These are phyloP conservation scores for Calonectria hongkongensis DNA, from an alignment of 2,329 filamentous ascomycete species.

Conservation along the genomic window DNA sequence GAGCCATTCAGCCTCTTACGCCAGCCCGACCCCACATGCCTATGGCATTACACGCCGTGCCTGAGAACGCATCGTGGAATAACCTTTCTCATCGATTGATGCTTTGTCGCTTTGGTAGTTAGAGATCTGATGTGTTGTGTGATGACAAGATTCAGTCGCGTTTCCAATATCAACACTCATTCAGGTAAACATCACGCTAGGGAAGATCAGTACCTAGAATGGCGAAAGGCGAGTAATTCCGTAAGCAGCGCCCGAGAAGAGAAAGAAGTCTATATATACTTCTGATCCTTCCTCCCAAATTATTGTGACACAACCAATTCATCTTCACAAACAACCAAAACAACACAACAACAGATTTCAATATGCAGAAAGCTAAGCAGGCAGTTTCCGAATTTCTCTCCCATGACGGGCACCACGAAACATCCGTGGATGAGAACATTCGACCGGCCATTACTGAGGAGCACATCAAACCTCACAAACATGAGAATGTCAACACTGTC, in stretches of 20 bases:
- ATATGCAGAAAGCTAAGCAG: slow-evolving; percentile 79
- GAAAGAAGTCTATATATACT: background rate
- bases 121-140: background rate
- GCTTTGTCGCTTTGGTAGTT: background rate
- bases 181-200: background rate
- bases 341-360: slow-evolving; percentile 10
- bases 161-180: too few species aligned
- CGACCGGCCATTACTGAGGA: slow-evolving; percentile 77
- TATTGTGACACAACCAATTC: too few species aligned
- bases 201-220: background rate
- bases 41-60: background rate
- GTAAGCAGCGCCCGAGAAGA: background rate
- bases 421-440: slow-evolving; percentile 81
- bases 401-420: slow-evolving; percentile 79
- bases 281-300: background rate
- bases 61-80: background rate
- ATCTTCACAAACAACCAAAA: too few species aligned
- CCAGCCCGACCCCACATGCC: background rate
- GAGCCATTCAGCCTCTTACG: slow-evolving; percentile 18
- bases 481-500: slow-evolving; percentile 77
- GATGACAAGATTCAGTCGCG: background rate
- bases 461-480: slow-evolving; percentile 74
- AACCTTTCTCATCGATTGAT: background rate
- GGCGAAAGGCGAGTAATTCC: background rate
- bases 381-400: slow-evolving; percentile 77